Percentiles rank a stretch among this genome's conserved stretches.
phyloP scores from a whole-genome alignment of 345 rosid species.

The Camelina hispida region DNA sequence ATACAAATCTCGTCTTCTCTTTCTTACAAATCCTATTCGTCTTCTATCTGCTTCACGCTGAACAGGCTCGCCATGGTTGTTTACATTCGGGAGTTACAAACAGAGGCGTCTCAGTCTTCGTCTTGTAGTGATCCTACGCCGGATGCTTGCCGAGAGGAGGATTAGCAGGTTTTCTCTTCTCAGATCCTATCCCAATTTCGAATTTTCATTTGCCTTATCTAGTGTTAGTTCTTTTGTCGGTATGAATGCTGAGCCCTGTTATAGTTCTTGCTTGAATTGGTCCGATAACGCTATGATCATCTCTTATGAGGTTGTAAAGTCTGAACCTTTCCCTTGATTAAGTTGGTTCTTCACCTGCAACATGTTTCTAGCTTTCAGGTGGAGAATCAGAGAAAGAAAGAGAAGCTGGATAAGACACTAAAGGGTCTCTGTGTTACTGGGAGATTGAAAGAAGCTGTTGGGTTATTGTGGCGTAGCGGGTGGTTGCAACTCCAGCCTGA shows the following conservation, averaged over 20 bases:
- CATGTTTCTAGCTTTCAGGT: conserved; percentile 66
- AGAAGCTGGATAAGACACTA: conserved; percentile 55
- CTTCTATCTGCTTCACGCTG: too few relatives aligned
- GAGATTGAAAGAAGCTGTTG: conserved; percentile 70
- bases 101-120: too few relatives aligned
- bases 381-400: conserved; percentile 40
- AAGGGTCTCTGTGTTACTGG: conserved; percentile 45
- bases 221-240: background rate
- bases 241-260: conserved; percentile 10
- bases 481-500: conserved; percentile 41
- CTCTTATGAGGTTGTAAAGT: conserved; percentile 18
- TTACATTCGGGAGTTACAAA: too few relatives aligned
- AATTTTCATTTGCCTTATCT: too few relatives aligned
- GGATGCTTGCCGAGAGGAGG: too few relatives aligned
- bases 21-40: too few relatives aligned
- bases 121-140: too few relatives aligned
- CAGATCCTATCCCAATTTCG: too few relatives aligned
- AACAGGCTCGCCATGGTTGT: too few relatives aligned
- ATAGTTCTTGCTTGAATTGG: background rate
- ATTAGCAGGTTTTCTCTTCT: too few relatives aligned
- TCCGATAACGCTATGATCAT: background rate
- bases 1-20: too few relatives aligned
- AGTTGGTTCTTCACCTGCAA: conserved; percentile 29
- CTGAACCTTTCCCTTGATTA: conserved; percentile 3
- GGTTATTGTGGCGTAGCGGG: conserved; percentile 54